Conservation (phyloP, 768 basidiomycete species). For the Pisolithus marmoratus region DNA sequence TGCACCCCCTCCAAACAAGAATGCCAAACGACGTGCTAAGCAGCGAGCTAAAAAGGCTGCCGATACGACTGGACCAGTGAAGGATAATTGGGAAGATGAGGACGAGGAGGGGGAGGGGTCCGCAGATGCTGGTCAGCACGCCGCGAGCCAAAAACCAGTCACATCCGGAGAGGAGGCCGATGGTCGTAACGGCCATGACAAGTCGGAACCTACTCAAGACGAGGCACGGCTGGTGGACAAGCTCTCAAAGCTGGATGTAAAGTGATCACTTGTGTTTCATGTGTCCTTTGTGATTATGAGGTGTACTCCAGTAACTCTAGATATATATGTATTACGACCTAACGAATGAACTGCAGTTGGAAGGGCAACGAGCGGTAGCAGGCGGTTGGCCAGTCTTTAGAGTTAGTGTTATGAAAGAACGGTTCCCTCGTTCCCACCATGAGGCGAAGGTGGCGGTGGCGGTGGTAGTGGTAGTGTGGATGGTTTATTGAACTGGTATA, state of each 20-base stretch:
- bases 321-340: constrained; percentile 11
- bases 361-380: neutral
- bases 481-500: constrained; percentile 40
- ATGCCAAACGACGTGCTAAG: constrained; percentile 79
- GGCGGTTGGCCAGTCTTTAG: too few species aligned
- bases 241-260: constrained; percentile 54
- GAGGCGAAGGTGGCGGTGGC: constrained; percentile 1
- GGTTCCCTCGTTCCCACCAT: constrained; percentile 3
- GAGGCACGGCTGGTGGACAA: constrained; percentile 38
- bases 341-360: neutral
- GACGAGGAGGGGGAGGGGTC: constrained; percentile 33
- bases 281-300: too few species aligned
- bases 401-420: constrained; percentile 11
- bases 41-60: constrained; percentile 61
- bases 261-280: constrained; percentile 26
- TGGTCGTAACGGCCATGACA: constrained; percentile 17
- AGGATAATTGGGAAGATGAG: constrained; percentile 75
- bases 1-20: constrained; percentile 56
- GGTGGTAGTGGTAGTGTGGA: constrained; percentile 19
- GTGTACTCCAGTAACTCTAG: neutral
- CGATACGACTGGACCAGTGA: constrained; percentile 51
- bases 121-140: constrained; percentile 4
- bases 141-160: too few species aligned
- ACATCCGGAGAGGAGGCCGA: too few species aligned
- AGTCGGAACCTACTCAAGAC: constrained; percentile 5